Conservation (phyloP, 2,329 filamentous ascomycete genomes). For the Cercospora sojina region DNA sequence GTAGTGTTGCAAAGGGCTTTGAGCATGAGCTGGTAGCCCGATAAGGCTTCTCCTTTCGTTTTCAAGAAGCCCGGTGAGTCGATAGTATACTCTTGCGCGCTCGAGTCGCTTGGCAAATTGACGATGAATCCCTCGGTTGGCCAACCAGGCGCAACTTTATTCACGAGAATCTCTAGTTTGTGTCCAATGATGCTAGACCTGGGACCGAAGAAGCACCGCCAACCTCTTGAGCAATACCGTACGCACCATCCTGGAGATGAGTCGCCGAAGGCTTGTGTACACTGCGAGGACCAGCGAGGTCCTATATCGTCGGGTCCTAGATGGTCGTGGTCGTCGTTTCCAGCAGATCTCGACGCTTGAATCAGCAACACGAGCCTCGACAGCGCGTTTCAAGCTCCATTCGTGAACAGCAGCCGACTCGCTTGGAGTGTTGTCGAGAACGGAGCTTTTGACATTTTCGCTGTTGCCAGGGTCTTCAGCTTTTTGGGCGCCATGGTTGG, state of each 20-base stretch:
- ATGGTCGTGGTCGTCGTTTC: background rate
- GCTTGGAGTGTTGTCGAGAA: background rate
- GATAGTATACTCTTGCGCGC: background rate
- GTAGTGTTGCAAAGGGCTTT: background rate
- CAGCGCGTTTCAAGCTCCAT: background rate
- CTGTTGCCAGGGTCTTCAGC: background rate
- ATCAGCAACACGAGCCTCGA: background rate
- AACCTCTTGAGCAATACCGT: background rate
- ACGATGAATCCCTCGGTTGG: background rate
- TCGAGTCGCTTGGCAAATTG: background rate
- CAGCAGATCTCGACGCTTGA: background rate
- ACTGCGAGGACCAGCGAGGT: background rate
- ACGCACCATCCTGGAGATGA: background rate
- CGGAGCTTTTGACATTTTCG: background rate
- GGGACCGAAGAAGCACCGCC: background rate
- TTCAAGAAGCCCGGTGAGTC: background rate
- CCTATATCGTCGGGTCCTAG: background rate
- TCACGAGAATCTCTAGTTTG: background rate
- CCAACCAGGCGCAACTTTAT: background rate
- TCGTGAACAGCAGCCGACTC: background rate
- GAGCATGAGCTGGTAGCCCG: background rate
- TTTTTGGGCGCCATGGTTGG: background rate
- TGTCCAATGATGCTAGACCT: background rate
- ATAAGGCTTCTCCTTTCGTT: background rate
- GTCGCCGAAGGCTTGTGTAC: background rate